These are phyloP conservation scores for Umbellularia californica DNA, from an alignment of 164 flowering plant genomes.

Conservation along the genomic window DNA sequence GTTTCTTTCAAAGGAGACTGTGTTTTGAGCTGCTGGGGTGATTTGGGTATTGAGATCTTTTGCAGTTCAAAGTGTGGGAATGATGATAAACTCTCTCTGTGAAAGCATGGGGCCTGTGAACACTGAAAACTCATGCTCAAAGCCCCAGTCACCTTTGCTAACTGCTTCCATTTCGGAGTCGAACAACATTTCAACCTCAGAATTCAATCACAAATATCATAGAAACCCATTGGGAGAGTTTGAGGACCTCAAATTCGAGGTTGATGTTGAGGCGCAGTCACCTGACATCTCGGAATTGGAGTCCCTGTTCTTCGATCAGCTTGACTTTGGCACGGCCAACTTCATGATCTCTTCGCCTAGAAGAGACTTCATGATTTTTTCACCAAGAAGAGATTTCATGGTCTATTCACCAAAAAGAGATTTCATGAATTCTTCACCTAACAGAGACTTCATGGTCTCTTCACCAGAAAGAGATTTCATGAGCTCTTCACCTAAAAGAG, in stretches of 20 bases:
- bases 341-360: slow-evolving; percentile 59
- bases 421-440: slow-evolving; percentile 24
- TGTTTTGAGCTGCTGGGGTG: neutral
- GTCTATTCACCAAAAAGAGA: slow-evolving; percentile 20
- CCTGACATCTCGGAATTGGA: slow-evolving; percentile 59
- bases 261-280: slow-evolving; percentile 47
- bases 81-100: slow-evolving; percentile 46
- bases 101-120: slow-evolving; percentile 43
- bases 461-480: slow-evolving; percentile 48
- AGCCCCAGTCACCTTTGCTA: slow-evolving; percentile 31
- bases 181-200: slow-evolving; percentile 22
- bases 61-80: neutral
- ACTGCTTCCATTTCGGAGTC: slow-evolving; percentile 29
- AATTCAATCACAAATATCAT: slow-evolving; percentile 19
- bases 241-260: slow-evolving; percentile 36
- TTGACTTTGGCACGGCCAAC: slow-evolving; percentile 30
- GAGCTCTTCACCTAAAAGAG: slow-evolving; percentile 55
- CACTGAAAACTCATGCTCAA: slow-evolving; percentile 22
- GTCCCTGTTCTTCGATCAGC: slow-evolving; percentile 45
- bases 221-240: slow-evolving; percentile 34
- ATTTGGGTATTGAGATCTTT: neutral
- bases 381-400: slow-evolving; percentile 44
- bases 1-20: neutral
- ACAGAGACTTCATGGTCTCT: slow-evolving; percentile 27
- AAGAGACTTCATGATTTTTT: slow-evolving; percentile 60